Conservation (phyloP, 768 basidiomycete genomes). For the Leccinum obscurum region DNA sequence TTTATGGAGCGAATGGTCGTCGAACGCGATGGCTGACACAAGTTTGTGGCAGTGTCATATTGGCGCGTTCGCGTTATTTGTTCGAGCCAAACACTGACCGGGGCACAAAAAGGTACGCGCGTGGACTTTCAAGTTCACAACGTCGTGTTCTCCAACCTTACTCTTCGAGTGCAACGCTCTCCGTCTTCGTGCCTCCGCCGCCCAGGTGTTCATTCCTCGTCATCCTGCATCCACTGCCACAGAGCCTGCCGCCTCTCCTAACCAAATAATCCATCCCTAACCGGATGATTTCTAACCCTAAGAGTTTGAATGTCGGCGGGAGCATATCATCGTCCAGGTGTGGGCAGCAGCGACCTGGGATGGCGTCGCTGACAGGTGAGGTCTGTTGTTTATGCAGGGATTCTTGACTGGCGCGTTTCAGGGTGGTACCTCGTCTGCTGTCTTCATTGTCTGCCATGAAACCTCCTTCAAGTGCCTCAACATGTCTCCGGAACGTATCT, state of each 20-base stretch:
- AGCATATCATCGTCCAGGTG: conserved; percentile 27
- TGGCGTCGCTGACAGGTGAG: conserved; percentile 20
- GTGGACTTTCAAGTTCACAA: background rate
- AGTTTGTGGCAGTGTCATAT: background rate
- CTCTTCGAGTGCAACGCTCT: conserved; percentile 11
- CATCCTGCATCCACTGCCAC: conserved; percentile 31
- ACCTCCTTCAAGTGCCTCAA: conserved; percentile 34
- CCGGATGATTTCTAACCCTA: conserved; percentile 65
- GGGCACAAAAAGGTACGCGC: conserved; percentile 11
- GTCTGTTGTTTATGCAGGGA: conserved; percentile 7
- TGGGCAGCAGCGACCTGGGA: conserved; percentile 23
- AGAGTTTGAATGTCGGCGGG: conserved; percentile 38
- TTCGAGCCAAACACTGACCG: conserved; percentile 20
- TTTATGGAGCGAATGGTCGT: too few relatives aligned
- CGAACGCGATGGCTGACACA: too few relatives aligned
- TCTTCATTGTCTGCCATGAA: conserved; percentile 41
- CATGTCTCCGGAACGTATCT: conserved; percentile 56
- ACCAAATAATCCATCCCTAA: conserved; percentile 54
- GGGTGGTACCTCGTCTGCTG: conserved; percentile 20
- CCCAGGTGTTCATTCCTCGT: conserved; percentile 45
- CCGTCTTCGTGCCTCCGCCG: conserved; percentile 40
- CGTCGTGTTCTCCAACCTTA: conserved; percentile 5
- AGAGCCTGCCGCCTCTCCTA: conserved; percentile 36
- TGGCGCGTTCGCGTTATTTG: conserved; percentile 19
- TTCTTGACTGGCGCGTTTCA: conserved; percentile 12